A percentile compares a stretch with the other conserved stretches of the same genome.
phyloP scores from a whole-genome alignment of 345 rosid species.

The Viola odorata region DNA sequence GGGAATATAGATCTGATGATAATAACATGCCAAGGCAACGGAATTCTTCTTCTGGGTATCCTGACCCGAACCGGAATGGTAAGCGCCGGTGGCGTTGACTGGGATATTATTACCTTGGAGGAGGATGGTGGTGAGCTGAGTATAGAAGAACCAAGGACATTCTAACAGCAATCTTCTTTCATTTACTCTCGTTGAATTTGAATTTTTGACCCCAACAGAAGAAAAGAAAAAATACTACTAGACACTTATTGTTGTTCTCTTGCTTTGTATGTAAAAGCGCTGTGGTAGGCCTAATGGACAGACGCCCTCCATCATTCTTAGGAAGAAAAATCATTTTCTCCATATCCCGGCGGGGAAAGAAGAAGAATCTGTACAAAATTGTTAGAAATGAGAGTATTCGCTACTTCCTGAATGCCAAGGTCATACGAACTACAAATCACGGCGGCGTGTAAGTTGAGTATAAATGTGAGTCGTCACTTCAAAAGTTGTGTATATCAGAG shows the following conservation, averaged over 20 bases:
- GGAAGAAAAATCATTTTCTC: too few species aligned
- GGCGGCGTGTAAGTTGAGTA: too few species aligned
- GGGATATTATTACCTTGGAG: slow-evolving; percentile 16
- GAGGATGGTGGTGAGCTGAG: not conserved
- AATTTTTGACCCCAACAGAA: slow-evolving; percentile 6
- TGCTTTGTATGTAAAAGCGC: not conserved
- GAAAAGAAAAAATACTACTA: not conserved
- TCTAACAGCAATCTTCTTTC: not conserved
- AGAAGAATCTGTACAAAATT: too few species aligned
- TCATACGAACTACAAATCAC: too few species aligned
- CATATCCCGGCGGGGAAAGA: too few species aligned
- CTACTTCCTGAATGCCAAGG: too few species aligned
- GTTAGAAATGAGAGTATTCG: too few species aligned
- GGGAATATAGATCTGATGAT: slow-evolving; percentile 31
- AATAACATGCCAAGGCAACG: slow-evolving; percentile 42
- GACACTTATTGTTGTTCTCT: not conserved
- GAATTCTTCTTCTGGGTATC: slow-evolving; percentile 34
- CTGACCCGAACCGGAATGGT: slow-evolving; percentile 39
- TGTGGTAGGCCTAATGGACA: too few species aligned
- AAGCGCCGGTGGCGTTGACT: slow-evolving; percentile 52
- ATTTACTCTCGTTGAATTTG: slow-evolving; percentile 14
- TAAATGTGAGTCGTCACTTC: too few species aligned
- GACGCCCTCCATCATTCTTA: too few species aligned
- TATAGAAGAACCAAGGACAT: not conserved
- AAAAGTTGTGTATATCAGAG: too few species aligned